phyloP scores from a whole-genome alignment of 805 yeast species.

The Schizosaccharomyces pombe region DNA sequence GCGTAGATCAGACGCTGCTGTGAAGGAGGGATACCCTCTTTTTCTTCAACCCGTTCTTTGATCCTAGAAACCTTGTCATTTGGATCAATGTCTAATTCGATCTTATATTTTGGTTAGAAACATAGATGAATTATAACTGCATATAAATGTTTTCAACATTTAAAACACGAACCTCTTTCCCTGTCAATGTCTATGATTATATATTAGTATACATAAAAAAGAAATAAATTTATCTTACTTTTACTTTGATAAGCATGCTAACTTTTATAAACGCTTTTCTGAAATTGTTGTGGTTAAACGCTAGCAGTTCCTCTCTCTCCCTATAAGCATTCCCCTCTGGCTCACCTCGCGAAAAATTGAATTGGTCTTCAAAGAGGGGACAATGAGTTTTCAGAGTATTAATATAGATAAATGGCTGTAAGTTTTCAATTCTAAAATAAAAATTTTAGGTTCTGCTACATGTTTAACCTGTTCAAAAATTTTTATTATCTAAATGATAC shows the following conservation, averaged over 20 bases:
- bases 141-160: too few relatives aligned
- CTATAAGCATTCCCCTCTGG: neutral
- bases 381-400: neutral
- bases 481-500: too few relatives aligned
- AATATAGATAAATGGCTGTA: neutral
- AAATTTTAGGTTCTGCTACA: neutral
- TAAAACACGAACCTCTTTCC: conserved; percentile 36
- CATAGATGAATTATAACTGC: neutral
- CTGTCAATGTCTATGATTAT: conserved; percentile 36
- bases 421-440: too few relatives aligned
- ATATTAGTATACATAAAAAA: conserved; percentile 3
- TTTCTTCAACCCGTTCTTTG: conserved; percentile 82
- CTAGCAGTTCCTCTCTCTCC: neutral
- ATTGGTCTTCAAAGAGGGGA: too few relatives aligned
- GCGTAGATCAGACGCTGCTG: conserved; percentile 79
- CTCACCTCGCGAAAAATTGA: too few relatives aligned
- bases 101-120: conserved; percentile 18
- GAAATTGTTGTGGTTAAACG: neutral
- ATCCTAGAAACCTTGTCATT: conserved; percentile 43
- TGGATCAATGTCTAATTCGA: conserved; percentile 51
- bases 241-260: conserved; percentile 44
- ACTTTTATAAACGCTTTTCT: neutral
- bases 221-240: conserved; percentile 19
- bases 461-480: neutral
- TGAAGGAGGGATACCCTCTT: conserved; percentile 89